phyloP scores from a whole-genome alignment of 495 filamentous ascomycete genomes.

The Annulohypoxylon maeteangense region DNA sequence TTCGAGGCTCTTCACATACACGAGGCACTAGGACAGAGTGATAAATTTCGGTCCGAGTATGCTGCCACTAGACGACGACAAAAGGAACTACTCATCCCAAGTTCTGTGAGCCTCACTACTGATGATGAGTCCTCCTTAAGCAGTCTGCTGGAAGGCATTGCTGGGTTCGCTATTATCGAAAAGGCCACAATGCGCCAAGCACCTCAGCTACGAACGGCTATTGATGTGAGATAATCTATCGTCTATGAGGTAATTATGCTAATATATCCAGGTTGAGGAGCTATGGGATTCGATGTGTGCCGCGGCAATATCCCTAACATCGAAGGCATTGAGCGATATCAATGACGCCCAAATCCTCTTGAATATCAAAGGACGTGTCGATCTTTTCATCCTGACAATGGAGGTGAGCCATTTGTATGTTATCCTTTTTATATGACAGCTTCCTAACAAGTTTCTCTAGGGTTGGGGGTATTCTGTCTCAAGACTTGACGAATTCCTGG shows the following conservation, averaged over 20 bases:
- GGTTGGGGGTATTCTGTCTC: constrained; percentile 90
- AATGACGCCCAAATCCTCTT: constrained; percentile 85
- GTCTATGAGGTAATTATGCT: constrained; percentile 28
- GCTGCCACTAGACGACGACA: constrained; percentile 87
- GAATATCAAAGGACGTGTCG: constrained; percentile 91
- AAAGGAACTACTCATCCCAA: constrained; percentile 87
- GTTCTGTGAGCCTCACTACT: constrained; percentile 75
- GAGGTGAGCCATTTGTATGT: constrained; percentile 64
- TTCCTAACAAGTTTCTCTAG: constrained; percentile 55
- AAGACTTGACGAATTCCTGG: constrained; percentile 80
- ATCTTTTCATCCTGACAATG: constrained; percentile 98
- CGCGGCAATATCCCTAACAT: constrained; percentile 80
- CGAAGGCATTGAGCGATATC: constrained; percentile 77
- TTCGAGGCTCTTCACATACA: constrained; percentile 98
- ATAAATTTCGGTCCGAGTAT: constrained; percentile 91
- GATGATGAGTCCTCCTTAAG: constrained; percentile 80
- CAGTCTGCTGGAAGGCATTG: constrained; percentile 89
- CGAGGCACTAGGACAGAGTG: constrained; percentile 90
- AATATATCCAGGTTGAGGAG: constrained; percentile 78
- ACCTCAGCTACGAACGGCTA: constrained; percentile 79
- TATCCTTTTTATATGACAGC: neutral
- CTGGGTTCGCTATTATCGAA: constrained; percentile 97
- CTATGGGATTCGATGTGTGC: constrained; percentile 99
- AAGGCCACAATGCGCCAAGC: constrained; percentile 89
- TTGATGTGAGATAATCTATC: constrained; percentile 71